These are phyloP conservation scores for Xylaria sp. DNA, from an alignment of 2,329 filamentous ascomycete genomes.

Conservation along the genomic window DNA sequence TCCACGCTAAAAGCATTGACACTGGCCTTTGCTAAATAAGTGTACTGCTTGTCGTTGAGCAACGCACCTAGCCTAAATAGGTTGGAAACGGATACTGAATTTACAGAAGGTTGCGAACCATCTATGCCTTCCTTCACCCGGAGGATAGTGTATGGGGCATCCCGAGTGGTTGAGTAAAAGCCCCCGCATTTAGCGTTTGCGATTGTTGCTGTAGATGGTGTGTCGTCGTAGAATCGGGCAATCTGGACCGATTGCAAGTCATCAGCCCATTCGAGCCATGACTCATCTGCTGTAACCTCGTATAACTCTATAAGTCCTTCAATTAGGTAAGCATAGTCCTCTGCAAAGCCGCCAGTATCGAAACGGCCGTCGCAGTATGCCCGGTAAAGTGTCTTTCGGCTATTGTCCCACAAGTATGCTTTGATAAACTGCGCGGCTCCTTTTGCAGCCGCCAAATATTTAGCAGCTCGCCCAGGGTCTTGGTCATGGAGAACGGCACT, in stretches of 20 bases:
- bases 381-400: slow-evolving; percentile 69
- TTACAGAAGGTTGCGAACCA: slow-evolving; percentile 85
- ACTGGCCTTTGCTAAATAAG: slow-evolving; percentile 70
- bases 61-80: slow-evolving; percentile 79
- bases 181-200: slow-evolving; percentile 57
- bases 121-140: slow-evolving; percentile 96
- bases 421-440: slow-evolving; percentile 75
- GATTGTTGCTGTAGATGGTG: slow-evolving; percentile 42
- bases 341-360: slow-evolving; percentile 77
- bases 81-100: slow-evolving; percentile 85
- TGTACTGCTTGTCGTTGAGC: slow-evolving; percentile 69
- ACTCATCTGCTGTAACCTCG: slow-evolving; percentile 77
- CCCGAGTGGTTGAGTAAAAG: slow-evolving; percentile 73
- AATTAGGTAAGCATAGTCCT: slow-evolving; percentile 92
- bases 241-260: slow-evolving; percentile 79
- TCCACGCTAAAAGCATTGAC: slow-evolving; percentile 89
- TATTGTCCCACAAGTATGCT: slow-evolving; percentile 71
- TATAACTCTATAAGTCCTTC: slow-evolving; percentile 84
- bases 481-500: slow-evolving; percentile 66
- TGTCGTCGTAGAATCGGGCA: slow-evolving; percentile 74
- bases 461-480: slow-evolving; percentile 53
- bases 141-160: slow-evolving; percentile 74
- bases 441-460: slow-evolving; percentile 69
- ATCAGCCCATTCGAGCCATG: slow-evolving; percentile 80
- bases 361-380: slow-evolving; percentile 73